phyloP scores from a whole-genome alignment of 768 basidiomycete species.

The Tricholoma sp. region DNA sequence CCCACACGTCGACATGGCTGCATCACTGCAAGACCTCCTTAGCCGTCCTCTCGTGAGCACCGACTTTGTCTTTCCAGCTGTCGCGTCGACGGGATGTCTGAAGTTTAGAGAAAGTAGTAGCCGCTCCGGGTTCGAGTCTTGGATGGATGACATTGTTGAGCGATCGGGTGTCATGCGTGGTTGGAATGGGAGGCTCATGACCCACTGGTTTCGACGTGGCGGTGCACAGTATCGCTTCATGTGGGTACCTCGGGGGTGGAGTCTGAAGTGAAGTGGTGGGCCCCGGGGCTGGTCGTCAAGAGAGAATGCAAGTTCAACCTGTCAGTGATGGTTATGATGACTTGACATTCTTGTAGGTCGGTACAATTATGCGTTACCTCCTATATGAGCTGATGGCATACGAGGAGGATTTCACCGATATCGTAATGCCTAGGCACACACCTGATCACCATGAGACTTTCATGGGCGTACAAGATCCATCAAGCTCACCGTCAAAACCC shows the following conservation, averaged over 20 bases:
- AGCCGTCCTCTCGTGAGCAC: not conserved
- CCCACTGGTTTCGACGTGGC: not conserved
- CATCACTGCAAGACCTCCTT: not conserved
- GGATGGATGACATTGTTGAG: conserved; percentile 16
- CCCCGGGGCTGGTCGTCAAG: conserved; percentile 20
- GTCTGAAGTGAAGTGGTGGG: conserved; percentile 24
- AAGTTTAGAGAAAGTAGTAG: conserved; percentile 18
- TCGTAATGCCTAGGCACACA: conserved; percentile 14
- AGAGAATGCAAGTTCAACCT: conserved; percentile 10
- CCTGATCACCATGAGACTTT: conserved; percentile 16
- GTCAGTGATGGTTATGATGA: too few relatives aligned
- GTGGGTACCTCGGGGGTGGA: conserved; percentile 22
- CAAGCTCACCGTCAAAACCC: too few relatives aligned
- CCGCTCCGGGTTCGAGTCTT: conserved; percentile 16
- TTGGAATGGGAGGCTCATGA: not conserved
- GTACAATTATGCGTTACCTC: conserved; percentile 23
- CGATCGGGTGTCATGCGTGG: conserved; percentile 10
- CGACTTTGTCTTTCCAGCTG: conserved; percentile 16
- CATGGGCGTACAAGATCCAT: conserved; percentile 11
- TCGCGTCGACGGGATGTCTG: conserved; percentile 17
- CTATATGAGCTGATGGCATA: conserved; percentile 24
- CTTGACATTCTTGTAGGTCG: conserved; percentile 7
- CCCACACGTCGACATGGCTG: not conserved
- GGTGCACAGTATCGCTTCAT: not conserved
- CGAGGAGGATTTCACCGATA: conserved; percentile 21